Evolutionary conservation across 148 eudicot species (phyloP), one percentile per base, ranked within the genome.

Genomic region (Arctostaphylos glauca): DNA sequence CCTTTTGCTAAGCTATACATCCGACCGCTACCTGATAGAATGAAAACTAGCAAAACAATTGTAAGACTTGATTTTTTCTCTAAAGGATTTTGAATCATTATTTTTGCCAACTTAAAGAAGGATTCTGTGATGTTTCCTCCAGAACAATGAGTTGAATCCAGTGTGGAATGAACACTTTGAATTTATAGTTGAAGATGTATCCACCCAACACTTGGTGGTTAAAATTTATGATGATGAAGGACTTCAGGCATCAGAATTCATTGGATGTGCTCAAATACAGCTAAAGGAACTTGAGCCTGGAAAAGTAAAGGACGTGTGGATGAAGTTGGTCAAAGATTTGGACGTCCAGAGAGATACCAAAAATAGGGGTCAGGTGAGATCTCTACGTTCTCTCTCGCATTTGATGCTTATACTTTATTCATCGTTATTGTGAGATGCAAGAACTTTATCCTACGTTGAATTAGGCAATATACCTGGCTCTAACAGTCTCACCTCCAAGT

Each of bases 131-230:
- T 73, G 85, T 83, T 48, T 56, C 76, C 82, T 81, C 79, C 92
- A 96, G 99, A 87, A 80, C 87, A 96, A 96, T 84, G 88, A 96
- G 81, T 91, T 96, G 89, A 91, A 92, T 89, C 99, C 99, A 67
- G 91, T 94, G 72, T 96, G 99, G 99, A 96, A 96, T 85, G 99
- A 96, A 56, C 98, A 94, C 92, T 96, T 91, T 55, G 94, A 94
- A 82, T 96, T 96, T 84, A 87, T 91, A 77, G 90, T 96, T 81
- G 99, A 96, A 88, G 99, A 96, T 87, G 89, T 85, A 82, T 89
- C 98, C 47, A 94, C 99, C 43, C 99, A 96, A 79, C 89, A 94
- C 80, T 92, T 96, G 93, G 91, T 89, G 80, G 93, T 96, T 19
- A 94, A 94, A 85, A 82, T 96, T 71, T 94, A 58, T 85, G 99